These are phyloP conservation scores for Cochlearia excelsa DNA, from an alignment of 345 rosid species.

Conservation along the genomic window DNA sequence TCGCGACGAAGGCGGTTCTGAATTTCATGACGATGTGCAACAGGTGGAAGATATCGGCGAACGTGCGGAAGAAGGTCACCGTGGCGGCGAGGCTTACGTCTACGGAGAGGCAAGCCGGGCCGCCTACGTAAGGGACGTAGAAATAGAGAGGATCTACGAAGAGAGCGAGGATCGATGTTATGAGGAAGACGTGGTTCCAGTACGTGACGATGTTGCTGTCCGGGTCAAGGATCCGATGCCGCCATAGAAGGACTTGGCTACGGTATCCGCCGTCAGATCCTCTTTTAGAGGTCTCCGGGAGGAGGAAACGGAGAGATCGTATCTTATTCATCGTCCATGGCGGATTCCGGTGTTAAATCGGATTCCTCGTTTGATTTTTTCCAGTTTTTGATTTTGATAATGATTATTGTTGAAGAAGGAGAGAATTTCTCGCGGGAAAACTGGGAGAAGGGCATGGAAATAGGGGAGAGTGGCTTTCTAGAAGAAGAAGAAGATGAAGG, in stretches of 20 bases:
- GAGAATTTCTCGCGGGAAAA: conserved; percentile 42
- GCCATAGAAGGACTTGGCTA: conserved; percentile 60
- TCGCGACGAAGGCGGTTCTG: conserved; percentile 73
- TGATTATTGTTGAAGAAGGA: conserved; percentile 27
- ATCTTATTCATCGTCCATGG: conserved; percentile 55
- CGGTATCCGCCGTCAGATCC: conserved; percentile 35
- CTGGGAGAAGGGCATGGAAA: conserved; percentile 17
- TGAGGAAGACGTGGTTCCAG: conserved; percentile 88
- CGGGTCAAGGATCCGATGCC: conserved; percentile 78
- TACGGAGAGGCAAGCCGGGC: conserved; percentile 50
- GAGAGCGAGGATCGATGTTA: conserved; percentile 67
- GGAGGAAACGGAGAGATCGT: conserved; percentile 32
- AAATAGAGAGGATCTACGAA: conserved; percentile 88
- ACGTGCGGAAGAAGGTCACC: conserved; percentile 63
- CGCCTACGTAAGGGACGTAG: conserved; percentile 59
- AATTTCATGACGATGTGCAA: conserved; percentile 75
- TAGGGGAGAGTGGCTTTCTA: conserved; percentile 13
- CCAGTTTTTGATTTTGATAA: conserved; percentile 2
- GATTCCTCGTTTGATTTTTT: conserved; percentile 37
- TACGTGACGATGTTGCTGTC: conserved; percentile 73
- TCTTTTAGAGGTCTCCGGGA: conserved; percentile 37
- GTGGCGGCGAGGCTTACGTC: conserved; percentile 49
- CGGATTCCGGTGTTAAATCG: conserved; percentile 46
- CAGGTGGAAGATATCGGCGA: conserved; percentile 61
- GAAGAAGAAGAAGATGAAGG: too few relatives aligned